A percentile compares a stretch with the other conserved stretches of the same genome.
Evolutionary conservation across 1,284 basidiomycete species (phyloP).

Genomic region (Anthracocystis panici-leucophaei): DNA sequence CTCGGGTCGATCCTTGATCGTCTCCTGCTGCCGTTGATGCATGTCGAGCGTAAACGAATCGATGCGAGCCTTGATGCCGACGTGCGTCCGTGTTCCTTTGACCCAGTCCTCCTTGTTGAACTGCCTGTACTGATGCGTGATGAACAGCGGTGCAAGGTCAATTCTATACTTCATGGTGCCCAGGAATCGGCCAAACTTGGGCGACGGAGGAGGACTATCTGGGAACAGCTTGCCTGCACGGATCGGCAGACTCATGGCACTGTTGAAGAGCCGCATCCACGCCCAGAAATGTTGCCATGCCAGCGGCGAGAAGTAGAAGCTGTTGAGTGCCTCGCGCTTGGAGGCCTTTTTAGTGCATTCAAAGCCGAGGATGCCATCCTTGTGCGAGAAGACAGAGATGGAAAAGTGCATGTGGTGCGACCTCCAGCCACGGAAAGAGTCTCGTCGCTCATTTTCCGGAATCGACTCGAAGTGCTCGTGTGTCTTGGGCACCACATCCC

Average conservation of each 20-base stretch:
- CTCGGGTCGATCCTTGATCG: slow-evolving; percentile 70
- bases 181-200: slow-evolving; percentile 88
- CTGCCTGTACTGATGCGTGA: slow-evolving; percentile 89
- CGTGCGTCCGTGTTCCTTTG: slow-evolving; percentile 80
- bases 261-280: slow-evolving; percentile 90
- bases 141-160: slow-evolving; percentile 81
- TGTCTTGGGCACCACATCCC: slow-evolving; percentile 79
- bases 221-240: slow-evolving; percentile 87
- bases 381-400: slow-evolving; percentile 80
- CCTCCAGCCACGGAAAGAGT: slow-evolving; percentile 89
- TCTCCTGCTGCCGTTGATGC: slow-evolving; percentile 91
- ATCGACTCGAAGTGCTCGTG: slow-evolving; percentile 70
- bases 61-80: slow-evolving; percentile 86
- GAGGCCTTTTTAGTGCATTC: slow-evolving; percentile 19
- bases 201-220: slow-evolving; percentile 78
- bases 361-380: slow-evolving; percentile 62
- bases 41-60: slow-evolving; percentile 87
- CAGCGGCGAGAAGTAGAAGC: slow-evolving; percentile 87
- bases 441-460: slow-evolving; percentile 69
- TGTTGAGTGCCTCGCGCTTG: slow-evolving; percentile 73
- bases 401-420: slow-evolving; percentile 96
- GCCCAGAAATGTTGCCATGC: slow-evolving; percentile 90
- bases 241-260: slow-evolving; percentile 83
- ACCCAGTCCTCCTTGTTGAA: slow-evolving; percentile 81
- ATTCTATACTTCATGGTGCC: slow-evolving; percentile 94